Base-by-base conservation (phyloP, 805 yeast species). In the Zygoascus biomembranicola region DNA sequence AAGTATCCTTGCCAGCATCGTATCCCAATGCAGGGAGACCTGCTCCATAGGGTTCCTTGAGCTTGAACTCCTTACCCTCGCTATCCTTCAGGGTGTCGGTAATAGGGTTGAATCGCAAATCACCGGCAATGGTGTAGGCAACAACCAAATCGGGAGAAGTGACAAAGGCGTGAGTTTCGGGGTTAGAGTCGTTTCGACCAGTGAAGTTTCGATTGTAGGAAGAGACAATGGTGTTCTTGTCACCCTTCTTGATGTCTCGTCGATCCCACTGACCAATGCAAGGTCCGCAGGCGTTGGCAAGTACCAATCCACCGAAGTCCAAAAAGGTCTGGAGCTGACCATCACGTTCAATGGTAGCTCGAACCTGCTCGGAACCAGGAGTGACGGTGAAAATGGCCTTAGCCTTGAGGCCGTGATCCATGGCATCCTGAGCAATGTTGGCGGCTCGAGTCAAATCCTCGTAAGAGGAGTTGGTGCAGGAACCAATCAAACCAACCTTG, bases 211-310 rank as follows among this genome's bases (percentile, higher is more conserved):
- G 87, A 85, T 90, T 90, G 84, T 87, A 90, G 57, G 97, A 89
- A 43, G 97, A 87, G 66, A 90, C 92, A 73, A 90, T 90, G 64
- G 97, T 90, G 80, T 90, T 90, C 76, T 88, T 86, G 73, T 87
- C 96, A 71, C 90, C 94, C 79, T 87, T 88, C 77, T 87, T 82
- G 71, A 88, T 81, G 70, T 87, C 90, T 66, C 78, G 85, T 76
- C 98, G 86, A 72, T 90, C 96, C 98, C 98, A 90, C 78, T 90
- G 97, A 68, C 98, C 98, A 69, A 90, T 90, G 81, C 98, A 90
- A 69, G 98, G 98, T 67, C 98, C 98, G 80, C 98, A 92, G 55
- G 98, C 98, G 69, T 92, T 92, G 57, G 98, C 97, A 69, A 92
- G 77, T 51, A 92, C 97, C 57, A 84, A 79, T 70, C 95, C 97